A percentile compares a stretch with the other conserved stretches of the same genome.
Evolutionary conservation across 345 rosid genomes (phyloP).

Genomic region (Rhizophora mangle): DNA sequence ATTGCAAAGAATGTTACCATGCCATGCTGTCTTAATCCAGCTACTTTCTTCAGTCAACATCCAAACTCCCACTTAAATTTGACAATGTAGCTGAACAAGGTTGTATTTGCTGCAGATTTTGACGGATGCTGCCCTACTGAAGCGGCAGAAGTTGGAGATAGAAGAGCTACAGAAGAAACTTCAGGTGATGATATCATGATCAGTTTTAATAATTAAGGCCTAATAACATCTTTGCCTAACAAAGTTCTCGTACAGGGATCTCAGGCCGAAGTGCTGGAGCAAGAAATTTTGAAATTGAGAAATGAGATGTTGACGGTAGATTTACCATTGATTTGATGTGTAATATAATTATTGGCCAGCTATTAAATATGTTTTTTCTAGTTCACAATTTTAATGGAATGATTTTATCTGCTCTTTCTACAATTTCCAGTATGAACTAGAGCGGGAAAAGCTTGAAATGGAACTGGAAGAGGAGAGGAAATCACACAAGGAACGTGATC

Average conservation of each 20-base stretch:
- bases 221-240: conserved; percentile 14
- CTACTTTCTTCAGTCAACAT: background rate
- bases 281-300: conserved; percentile 77
- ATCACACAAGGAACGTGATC: conserved; percentile 65
- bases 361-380: too few species aligned
- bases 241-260: conserved; percentile 62
- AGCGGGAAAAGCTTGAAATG: conserved; percentile 76
- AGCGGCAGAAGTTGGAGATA: conserved; percentile 90
- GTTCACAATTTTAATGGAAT: background rate
- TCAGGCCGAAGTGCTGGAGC: conserved; percentile 81
- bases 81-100: conserved; percentile 29
- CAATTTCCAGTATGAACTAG: conserved; percentile 74
- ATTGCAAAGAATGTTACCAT: background rate
- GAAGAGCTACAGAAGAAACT: conserved; percentile 84
- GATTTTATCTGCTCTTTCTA: conserved; percentile 11
- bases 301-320: conserved; percentile 88
- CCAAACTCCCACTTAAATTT: conserved; percentile 4
- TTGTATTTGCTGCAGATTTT: conserved; percentile 51
- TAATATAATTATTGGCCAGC: conserved; percentile 3
- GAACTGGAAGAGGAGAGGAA: conserved; percentile 84
- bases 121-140: conserved; percentile 90
- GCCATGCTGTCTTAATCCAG: background rate
- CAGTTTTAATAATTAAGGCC: background rate
- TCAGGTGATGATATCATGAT: conserved; percentile 46
- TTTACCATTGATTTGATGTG: conserved; percentile 14